Evolutionary conservation across 345 rosid genomes (phyloP), one percentile per base, ranked within the genome.

Genomic region (Streptanthus diversifolius): DNA sequence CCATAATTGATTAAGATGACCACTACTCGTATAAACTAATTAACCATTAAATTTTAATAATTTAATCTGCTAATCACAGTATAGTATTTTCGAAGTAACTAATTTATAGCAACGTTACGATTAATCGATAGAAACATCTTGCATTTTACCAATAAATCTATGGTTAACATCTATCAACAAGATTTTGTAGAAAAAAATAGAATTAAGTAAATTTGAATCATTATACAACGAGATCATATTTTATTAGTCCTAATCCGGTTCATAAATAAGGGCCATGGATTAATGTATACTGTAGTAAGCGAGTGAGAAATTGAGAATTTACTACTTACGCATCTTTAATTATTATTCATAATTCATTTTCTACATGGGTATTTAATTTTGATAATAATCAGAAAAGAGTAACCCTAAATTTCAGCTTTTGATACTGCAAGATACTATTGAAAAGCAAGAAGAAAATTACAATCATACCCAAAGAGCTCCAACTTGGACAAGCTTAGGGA

Each of bases 401-500:
- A 72, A 59, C 68, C 81, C 77, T 78, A 73, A 53, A 18, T 10
- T 54, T 2, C 15, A 19, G 44, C 18, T 56, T 64, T 21, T 57
- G 67, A 66, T 66, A 73, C 52, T 47, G 24, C 72, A 70, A 69
- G 64, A 77, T 48, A 69, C 59, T 73, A 63, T 9, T 41, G 1
- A 25, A 49, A 71, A 29, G 25, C 48, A 44, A 32, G 65, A 45
- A 24, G 40, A 37, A 27, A 57, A 57, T 36, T 58, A 63, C 64
- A 74, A 70, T 85, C 84, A 83, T 87, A 83, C 90, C 87, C 86
- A 85, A 61, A 86, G 90, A 63, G 85, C 98, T 62, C 98, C 98
- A 65, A 89, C 91, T 79, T 86, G 87, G 55, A 86, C 92, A 48
- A 93, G 97, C 84, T 79, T 89, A 6, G 93, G 98, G 47, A 93